Base-by-base conservation (phyloP, 345 rosid genomes). In the Eucalyptus albens region DNA sequence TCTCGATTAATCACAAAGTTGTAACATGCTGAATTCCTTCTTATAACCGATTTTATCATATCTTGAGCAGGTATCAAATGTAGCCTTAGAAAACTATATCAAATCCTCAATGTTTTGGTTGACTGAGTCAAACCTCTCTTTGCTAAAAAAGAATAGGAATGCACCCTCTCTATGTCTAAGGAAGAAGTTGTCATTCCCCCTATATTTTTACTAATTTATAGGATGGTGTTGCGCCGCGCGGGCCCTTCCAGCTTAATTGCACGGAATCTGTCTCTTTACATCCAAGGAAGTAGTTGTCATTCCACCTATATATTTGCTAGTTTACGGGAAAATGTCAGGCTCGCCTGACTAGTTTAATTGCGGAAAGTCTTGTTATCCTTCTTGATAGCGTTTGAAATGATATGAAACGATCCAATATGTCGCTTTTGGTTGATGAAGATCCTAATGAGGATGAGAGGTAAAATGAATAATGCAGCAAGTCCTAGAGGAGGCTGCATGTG, bases 11-110 rank as follows among this genome's bases (percentile, higher is more conserved):
- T 55, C 1, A 55, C 65, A 11, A 27, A 59, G 65, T 59, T 5
- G 15, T 24, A 1, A 51, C 8, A 0, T 51, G 21, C 2, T 6
- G 55, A 0, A 16, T 51, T 51, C 4, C 2, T 51, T 51, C 21
- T 51, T 51, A 51, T 51, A 51, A 16, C 4, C 0, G 1, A 51
- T 0, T 51, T 51, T 51, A 51, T 51, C 9, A 6, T 16, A 0
- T 51, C 4, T 51, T 16, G 4, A 15, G 8, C 8, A 16, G 0
- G 2, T 15, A 51, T 51, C 21, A 51, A 51, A 50, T 50, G 21
- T 2, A 1, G 0, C 55, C 0, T 16, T 16, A 51, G 9, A 51
- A 16, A 51, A 51, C 3, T 51, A 16, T 51, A 51, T 51, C 21
- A 51, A 51, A 16, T 51, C 55, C 21, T 51, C 9, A 3, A 0